Evolutionary conservation across 495 filamentous ascomycete species (phyloP), one percentile per base, ranked within the genome.

Genomic region (Neurospora sp.): DNA sequence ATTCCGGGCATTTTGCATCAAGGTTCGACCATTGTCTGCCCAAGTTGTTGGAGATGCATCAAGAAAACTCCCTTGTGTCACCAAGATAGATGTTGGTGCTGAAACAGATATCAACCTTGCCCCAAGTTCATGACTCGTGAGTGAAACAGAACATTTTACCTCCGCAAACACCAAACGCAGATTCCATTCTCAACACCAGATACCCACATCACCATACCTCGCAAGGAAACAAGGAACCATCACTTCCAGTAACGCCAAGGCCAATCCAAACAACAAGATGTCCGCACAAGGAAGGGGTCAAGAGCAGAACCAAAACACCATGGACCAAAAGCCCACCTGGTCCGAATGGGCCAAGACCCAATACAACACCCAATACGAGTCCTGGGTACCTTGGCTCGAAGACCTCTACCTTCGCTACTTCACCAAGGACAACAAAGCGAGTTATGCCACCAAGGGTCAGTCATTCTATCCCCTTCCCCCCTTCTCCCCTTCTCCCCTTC

Each of bases 321-420:
- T 35, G 1, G 11, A 62, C 27, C 23, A 35, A 35, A 62, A 62
- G 0, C 0, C 54, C 0, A 62, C 54, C 2, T 62, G 54, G 54
- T 62, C 54, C 54, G 86, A 91, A 76, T 89, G 87, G 87, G 82
- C 83, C 20, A 87, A 85, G 73, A 79, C 88, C 69, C 84, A 82
- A 14, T 91, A 91, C 83, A 87, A 89, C 79, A 79, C 86, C 12
- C 88, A 91, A 77, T 92, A 92, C 78, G 89, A 92, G 76, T 85
- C 83, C 70, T 92, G 90, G 91, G 87, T 92, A 81, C 90, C 91
- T 6, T 93, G 91, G 90, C 84, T 92, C 42, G 91, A 93, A 76
- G 91, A 92, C 79, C 79, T 87, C 71, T 92, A 91, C 77, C 85
- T 93, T 20, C 84, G 82, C 42, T 92, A 88, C 83, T 92, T 92